phyloP scores from a whole-genome alignment of 2,329 filamentous ascomycete genomes.

The Neofusicoccum sp. region DNA sequence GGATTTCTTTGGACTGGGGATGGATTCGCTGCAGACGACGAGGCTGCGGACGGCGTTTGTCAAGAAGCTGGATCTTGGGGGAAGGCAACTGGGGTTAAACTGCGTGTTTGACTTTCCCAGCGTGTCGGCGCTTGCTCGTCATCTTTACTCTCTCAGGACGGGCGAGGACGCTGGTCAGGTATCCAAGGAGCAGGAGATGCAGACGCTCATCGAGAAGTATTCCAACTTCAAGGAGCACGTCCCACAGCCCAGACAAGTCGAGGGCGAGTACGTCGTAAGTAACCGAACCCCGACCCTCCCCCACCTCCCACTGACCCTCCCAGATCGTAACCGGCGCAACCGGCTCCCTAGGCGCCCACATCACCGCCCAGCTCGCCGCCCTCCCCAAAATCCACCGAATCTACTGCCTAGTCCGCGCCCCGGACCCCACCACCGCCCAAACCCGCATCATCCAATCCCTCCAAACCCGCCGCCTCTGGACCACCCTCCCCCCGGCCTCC shows the following conservation, averaged over 20 bases:
- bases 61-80: constrained; percentile 53
- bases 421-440: constrained; percentile 35
- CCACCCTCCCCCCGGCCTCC: constrained; percentile 29
- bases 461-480: constrained; percentile 37
- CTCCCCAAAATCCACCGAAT: constrained; percentile 41
- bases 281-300: not conserved
- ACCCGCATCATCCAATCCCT: constrained; percentile 42
- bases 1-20: constrained; percentile 62
- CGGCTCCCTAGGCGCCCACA: constrained; percentile 65
- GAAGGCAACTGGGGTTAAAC: constrained; percentile 54
- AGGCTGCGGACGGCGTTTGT: constrained; percentile 57
- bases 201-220: constrained; percentile 50
- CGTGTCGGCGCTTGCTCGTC: constrained; percentile 48
- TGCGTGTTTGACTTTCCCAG: constrained; percentile 62
- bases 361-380: constrained; percentile 46
- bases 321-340: constrained; percentile 62
- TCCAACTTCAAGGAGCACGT: constrained; percentile 39
- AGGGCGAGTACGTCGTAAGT: constrained; percentile 25
- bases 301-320: constrained; percentile 30
- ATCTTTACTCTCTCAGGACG: constrained; percentile 48
- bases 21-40: constrained; percentile 63
- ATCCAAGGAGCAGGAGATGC: constrained; percentile 49
- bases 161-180: constrained; percentile 38
- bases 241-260: constrained; percentile 21
- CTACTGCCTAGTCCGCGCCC: constrained; percentile 57